Evolutionary conservation across 371 early-diverging fungal genomes (phyloP).

Genomic region (Mortierella sp.): DNA sequence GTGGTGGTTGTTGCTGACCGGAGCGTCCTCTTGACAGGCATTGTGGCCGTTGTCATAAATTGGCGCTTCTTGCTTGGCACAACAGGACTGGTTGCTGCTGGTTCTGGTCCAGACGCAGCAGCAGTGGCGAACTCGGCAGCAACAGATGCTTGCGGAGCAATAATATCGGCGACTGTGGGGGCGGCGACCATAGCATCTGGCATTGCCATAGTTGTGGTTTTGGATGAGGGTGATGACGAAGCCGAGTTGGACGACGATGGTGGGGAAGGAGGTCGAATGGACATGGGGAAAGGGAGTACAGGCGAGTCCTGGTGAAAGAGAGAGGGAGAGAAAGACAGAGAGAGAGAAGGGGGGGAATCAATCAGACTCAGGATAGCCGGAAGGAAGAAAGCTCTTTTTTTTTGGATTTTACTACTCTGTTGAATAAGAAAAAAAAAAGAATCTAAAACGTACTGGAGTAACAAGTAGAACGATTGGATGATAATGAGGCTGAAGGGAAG

Average conservation of each 20-base stretch:
- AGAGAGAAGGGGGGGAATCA: not conserved
- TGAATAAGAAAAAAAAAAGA: not conserved
- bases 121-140: not conserved
- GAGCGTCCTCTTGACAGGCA: slow-evolving; percentile 11
- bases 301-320: not conserved
- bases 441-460: not conserved
- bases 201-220: not conserved
- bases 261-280: not conserved
- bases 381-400: not conserved
- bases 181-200: not conserved
- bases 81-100: not conserved
- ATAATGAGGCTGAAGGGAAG: not conserved
- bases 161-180: not conserved
- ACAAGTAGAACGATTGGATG: not conserved
- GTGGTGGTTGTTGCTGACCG: not conserved
- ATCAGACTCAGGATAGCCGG: not conserved
- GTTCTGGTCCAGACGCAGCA: not conserved
- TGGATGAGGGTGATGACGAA: not conserved
- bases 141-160: not conserved
- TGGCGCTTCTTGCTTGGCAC: not conserved
- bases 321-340: not conserved
- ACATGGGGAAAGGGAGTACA: not conserved
- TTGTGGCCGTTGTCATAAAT: not conserved
- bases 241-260: not conserved
- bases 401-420: not conserved